A percentile compares a stretch with the other conserved stretches of the same genome.
These are phyloP conservation scores for Trichocladium antarcticum DNA, from an alignment of 495 filamentous ascomycete genomes.

Conservation along the genomic window DNA sequence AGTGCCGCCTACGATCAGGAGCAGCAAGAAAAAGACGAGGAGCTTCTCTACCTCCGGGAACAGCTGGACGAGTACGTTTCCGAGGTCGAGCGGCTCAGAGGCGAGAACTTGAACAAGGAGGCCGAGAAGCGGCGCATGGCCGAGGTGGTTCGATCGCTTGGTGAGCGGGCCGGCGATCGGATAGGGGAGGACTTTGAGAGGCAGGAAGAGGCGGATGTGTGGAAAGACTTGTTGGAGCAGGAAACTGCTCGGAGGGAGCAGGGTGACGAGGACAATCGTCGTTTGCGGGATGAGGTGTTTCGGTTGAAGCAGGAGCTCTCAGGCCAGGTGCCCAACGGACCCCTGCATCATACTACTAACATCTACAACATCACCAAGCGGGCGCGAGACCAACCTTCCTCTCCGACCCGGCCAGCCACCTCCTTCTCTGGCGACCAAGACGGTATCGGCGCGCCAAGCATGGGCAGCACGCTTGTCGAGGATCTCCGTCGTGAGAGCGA, in stretches of 20 bases:
- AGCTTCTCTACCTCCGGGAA: conserved; percentile 72
- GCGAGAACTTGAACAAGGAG: conserved; percentile 64
- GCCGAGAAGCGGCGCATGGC: conserved; percentile 71
- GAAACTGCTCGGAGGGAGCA: conserved; percentile 85
- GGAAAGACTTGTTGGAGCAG: conserved; percentile 90
- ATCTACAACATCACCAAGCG: conserved; percentile 53
- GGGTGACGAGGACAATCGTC: conserved; percentile 75
- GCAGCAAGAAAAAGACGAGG: too few relatives aligned
- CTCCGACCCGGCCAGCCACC: conserved; percentile 52
- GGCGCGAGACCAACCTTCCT: conserved; percentile 45
- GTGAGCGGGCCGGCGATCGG: conserved; percentile 47
- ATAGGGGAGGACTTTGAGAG: conserved; percentile 56
- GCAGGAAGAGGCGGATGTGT: conserved; percentile 83
- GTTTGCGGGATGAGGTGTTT: conserved; percentile 73
- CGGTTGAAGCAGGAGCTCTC: conserved; percentile 55
- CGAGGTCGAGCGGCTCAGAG: conserved; percentile 68
- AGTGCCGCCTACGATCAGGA: conserved; percentile 44
- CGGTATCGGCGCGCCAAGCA: conserved; percentile 45
- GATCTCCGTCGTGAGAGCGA: conserved; percentile 52
- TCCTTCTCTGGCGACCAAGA: conserved; percentile 47
- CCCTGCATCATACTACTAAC: conserved; percentile 46
- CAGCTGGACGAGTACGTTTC: conserved; percentile 69
- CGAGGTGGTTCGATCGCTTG: conserved; percentile 63
- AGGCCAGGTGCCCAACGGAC: conserved; percentile 20
- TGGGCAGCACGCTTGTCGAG: conserved; percentile 56